Evolutionary conservation across 345 rosid genomes (phyloP), one percentile per base, ranked within the genome.

Genomic region (Salix caprea): DNA sequence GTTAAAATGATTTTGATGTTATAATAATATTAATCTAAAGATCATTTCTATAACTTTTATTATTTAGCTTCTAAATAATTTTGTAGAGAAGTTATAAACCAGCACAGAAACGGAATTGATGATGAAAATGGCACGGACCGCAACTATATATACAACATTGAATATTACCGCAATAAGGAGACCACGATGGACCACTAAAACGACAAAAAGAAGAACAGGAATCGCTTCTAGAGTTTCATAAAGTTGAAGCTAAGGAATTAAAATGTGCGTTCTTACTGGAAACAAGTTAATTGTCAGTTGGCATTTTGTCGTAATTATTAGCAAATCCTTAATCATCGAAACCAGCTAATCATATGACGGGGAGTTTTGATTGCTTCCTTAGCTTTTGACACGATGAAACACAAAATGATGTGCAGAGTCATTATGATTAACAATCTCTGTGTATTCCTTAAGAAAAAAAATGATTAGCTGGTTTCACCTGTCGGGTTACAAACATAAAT

Each of bases 311-410:
- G 9, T 2, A 2, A n/a, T 54, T 19, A 54, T 54, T 54, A 21
- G 60, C 1, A 54, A 46, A 46, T 12, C 18, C 16, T 46, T 46
- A 14, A 46, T 46, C 52, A 46, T 46, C 14, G 52, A 46, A 21
- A 54, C 21, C 60, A 54, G 60, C 24, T 54, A 7, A 54, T 54
- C 60, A 21, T 54, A 7, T 21, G 60, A 54, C n/a, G 60, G 60
- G 60, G n/a, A 54, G 21, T 19, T 21, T 21, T 21, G 7, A 54
- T 54, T 21, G 60, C 10, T 21, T n/a, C 10, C 13, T 65, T 46
- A 65, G 70, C 77, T 74, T 46, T 74, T 65, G 40, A 14, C 46
- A 48, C 62, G n/a, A 30, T 65, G 71, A 65, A 65, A 46, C 70
- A 2, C n/a, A 6, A 64, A 74, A 44, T 26, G 61, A 19, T 19